phyloP scores from a whole-genome alignment of 73 alveolate genomes.

The Blepharisma stoltei region DNA sequence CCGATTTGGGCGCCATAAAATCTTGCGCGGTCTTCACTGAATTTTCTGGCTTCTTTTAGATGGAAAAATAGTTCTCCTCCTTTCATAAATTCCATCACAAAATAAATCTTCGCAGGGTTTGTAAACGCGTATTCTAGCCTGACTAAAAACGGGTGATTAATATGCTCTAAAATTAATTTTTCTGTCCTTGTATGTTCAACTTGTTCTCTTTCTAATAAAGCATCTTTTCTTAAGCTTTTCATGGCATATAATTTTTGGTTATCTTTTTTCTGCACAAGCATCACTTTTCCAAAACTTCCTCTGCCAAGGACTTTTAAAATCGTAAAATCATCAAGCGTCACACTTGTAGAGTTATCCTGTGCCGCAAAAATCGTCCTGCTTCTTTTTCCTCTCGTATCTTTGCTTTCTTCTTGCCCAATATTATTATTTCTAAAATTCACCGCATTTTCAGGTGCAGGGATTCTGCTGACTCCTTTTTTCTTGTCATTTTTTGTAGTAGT shows the following conservation, averaged over 20 bases:
- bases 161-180: slow-evolving; percentile 79
- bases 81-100: slow-evolving; percentile 80
- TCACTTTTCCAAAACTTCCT: slow-evolving; percentile 78
- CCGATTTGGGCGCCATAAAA: slow-evolving; percentile 75
- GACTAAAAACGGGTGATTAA: slow-evolving; percentile 81
- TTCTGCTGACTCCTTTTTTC: slow-evolving; percentile 63
- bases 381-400: slow-evolving; percentile 43
- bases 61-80: slow-evolving; percentile 84
- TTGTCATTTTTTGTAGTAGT: slow-evolving; percentile 78
- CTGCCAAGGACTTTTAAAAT: slow-evolving; percentile 70
- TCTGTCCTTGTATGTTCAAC: slow-evolving; percentile 84
- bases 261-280: slow-evolving; percentile 62
- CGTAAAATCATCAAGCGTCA: slow-evolving; percentile 65
- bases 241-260: slow-evolving; percentile 54
- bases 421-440: slow-evolving; percentile 44
- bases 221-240: slow-evolving; percentile 74
- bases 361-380: slow-evolving; percentile 36
- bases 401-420: slow-evolving; percentile 36
- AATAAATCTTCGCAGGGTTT: slow-evolving; percentile 77
- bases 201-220: slow-evolving; percentile 83
- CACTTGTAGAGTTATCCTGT: slow-evolving; percentile 30
- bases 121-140: slow-evolving; percentile 71
- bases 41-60: slow-evolving; percentile 58
- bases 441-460: slow-evolving; percentile 64
- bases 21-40: slow-evolving; percentile 65